A percentile compares a stretch with the other conserved stretches of the same genome.
phyloP scores from a whole-genome alignment of 495 filamentous ascomycete genomes.

The Collariella sp. region DNA sequence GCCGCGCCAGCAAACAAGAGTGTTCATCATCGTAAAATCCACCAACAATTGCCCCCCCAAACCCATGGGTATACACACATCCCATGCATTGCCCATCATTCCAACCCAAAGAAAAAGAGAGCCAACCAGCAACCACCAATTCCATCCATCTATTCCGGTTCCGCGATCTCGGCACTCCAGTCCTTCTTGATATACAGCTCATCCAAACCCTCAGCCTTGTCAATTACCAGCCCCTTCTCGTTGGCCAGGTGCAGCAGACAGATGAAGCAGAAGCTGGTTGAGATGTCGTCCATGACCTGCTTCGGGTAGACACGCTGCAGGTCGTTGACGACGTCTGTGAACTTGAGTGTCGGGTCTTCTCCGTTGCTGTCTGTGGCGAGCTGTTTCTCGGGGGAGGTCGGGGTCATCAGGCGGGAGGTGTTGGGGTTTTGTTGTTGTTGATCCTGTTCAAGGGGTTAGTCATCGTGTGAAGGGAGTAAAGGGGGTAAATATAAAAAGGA shows the following conservation, averaged over 20 bases:
- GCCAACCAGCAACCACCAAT: too few species aligned
- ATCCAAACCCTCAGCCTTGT: slow-evolving; percentile 47
- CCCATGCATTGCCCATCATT: neutral
- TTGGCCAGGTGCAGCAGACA: slow-evolving; percentile 93
- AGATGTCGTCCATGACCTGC: slow-evolving; percentile 83
- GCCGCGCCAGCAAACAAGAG: too few species aligned
- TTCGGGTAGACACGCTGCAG: slow-evolving; percentile 79
- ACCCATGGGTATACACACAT: neutral
- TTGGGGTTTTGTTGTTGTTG: neutral
- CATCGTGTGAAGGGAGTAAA: neutral
- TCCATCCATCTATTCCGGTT: slow-evolving; percentile 25
- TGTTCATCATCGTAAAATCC: neutral
- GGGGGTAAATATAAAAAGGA: neutral
- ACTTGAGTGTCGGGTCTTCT: slow-evolving; percentile 51
- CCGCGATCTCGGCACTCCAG: slow-evolving; percentile 44
- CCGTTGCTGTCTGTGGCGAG: slow-evolving; percentile 23
- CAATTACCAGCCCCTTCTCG: slow-evolving; percentile 80
- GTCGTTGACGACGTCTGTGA: slow-evolving; percentile 84
- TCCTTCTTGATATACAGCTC: slow-evolving; percentile 53
- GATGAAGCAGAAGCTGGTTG: slow-evolving; percentile 95
- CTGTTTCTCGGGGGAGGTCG: slow-evolving; percentile 21
- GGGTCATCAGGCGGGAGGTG: slow-evolving; percentile 7
- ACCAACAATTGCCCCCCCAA: neutral
- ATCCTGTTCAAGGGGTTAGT: neutral
- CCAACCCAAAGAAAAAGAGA: neutral